Conservation (phyloP, 1,284 basidiomycete species). For the Chalciporus piperatoides region DNA sequence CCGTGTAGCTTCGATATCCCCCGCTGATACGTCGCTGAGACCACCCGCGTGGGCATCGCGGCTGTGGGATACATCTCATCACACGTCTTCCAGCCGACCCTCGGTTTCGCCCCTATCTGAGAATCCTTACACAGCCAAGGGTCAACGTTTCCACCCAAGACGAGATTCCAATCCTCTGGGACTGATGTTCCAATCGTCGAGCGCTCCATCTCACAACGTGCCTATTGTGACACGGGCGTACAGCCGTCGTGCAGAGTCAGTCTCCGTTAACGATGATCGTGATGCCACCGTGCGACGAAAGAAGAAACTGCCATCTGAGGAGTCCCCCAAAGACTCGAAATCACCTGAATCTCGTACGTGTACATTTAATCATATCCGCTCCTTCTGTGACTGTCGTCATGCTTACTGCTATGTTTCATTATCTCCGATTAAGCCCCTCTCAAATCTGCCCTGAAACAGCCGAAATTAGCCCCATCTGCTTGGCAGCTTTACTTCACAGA, state of each 20-base stretch:
- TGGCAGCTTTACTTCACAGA: constrained; percentile 98
- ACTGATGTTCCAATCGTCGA: constrained; percentile 75
- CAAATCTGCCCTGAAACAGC: constrained; percentile 76
- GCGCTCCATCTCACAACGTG: constrained; percentile 52
- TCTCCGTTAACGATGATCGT: constrained; percentile 56
- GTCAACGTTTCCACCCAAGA: constrained; percentile 33
- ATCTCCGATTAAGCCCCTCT: constrained; percentile 42
- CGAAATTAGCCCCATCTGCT: constrained; percentile 90
- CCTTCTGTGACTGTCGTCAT: constrained; percentile 28
- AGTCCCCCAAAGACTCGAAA: constrained; percentile 35
- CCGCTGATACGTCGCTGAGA: constrained; percentile 51
- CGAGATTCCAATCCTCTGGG: constrained; percentile 46
- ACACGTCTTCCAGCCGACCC: constrained; percentile 32
- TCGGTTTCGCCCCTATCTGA: constrained; percentile 44
- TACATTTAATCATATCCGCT: constrained; percentile 31
- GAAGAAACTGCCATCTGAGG: constrained; percentile 50
- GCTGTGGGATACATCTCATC: constrained; percentile 47
- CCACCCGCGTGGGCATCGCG: constrained; percentile 60
- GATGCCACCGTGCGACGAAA: constrained; percentile 69
- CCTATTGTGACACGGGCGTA: constrained; percentile 51
- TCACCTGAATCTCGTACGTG: constrained; percentile 32
- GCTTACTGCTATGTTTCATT: constrained; percentile 20
- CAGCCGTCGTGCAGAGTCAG: constrained; percentile 62
- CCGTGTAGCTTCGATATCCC: constrained; percentile 51
- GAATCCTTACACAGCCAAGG: constrained; percentile 31